Base-by-base conservation (phyloP, 1,139 yeast species). In the Petasospora rhodanensis region DNA sequence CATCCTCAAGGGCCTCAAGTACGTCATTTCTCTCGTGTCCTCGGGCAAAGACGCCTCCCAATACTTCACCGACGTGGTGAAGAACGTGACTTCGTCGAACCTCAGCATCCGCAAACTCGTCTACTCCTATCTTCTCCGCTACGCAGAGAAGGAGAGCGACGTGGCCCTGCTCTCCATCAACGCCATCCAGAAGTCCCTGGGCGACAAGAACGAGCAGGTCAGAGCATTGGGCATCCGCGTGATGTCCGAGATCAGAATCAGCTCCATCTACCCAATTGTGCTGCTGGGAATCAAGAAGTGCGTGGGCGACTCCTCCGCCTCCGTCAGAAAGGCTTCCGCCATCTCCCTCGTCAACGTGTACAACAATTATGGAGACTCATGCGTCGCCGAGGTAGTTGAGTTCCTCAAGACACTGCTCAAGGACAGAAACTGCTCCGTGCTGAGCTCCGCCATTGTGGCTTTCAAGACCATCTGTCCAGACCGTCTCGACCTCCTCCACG, bases 91-190 rank as follows among this genome's bases (percentile, higher is more conserved):
- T 4, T 79, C 91, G 11, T 54, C 74, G 10, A 84, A 79, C 47
- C 54, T 76, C 21, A 82, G 79, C 46, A 73, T 86, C 26, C 74
- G 85, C 41, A 78, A 80, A 48, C 66, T 91, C 54, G 96, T 91
- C 5, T 78, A 86, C 57, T 68, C 82, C 1, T 87, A 86, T 49
- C 62, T 91, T 32, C 64, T 79, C 19, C 70, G 84, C 34, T 89
- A 77, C 56, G 94, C 96, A 11, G 95, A 85, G 43, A 63, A 70
- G 31, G 91, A 86, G 47, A 96, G 94, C 5, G 95, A 89, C 55
- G 70, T 86, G 13, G 94, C 97, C 1, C 67, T 93, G 20, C 65
- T 93, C 31, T 79, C 96, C 0, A 83, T 93, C 47, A 93, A 93
- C 58, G 84, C 96, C 0, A 83, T 93, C 29, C 98, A 93, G 56